A percentile compares a stretch with the other conserved stretches of the same genome.
Conservation (phyloP, 73 alveolate species). For the Uronychia setigera region DNA sequence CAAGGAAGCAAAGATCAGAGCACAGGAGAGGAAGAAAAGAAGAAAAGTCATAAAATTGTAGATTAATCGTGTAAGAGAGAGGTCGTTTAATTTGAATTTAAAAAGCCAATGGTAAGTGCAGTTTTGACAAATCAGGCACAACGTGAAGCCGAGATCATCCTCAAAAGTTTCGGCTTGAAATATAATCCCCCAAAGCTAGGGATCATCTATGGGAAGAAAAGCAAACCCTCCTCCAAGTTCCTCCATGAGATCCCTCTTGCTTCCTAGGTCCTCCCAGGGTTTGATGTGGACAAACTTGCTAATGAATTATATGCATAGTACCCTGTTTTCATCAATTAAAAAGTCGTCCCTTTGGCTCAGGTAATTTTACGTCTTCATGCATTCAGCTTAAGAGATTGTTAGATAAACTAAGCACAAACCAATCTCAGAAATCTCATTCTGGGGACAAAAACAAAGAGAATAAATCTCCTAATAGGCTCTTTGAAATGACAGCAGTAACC, state of each 20-base stretch:
- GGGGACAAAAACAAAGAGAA: neutral
- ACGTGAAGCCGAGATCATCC: neutral
- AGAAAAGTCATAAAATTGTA: no score
- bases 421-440: neutral
- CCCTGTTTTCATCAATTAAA: neutral
- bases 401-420: neutral
- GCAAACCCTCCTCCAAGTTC: neutral
- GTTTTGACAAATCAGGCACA: no score
- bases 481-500: neutral
- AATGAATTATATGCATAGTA: neutral
- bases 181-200: constrained; percentile 2
- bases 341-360: neutral
- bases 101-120: no score
- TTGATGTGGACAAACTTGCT: neutral
- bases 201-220: neutral
- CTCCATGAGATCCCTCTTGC: neutral
- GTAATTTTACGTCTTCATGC: neutral
- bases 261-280: neutral
- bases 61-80: no score
- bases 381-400: neutral
- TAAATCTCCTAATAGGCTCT: neutral
- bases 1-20: no score
- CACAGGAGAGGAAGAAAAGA: no score
- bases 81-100: no score
- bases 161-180: neutral